Percentiles rank a stretch among this genome's conserved stretches.
Evolutionary conservation across 164 flowering plant species (phyloP).

Genomic region (Magnolia officinalis): DNA sequence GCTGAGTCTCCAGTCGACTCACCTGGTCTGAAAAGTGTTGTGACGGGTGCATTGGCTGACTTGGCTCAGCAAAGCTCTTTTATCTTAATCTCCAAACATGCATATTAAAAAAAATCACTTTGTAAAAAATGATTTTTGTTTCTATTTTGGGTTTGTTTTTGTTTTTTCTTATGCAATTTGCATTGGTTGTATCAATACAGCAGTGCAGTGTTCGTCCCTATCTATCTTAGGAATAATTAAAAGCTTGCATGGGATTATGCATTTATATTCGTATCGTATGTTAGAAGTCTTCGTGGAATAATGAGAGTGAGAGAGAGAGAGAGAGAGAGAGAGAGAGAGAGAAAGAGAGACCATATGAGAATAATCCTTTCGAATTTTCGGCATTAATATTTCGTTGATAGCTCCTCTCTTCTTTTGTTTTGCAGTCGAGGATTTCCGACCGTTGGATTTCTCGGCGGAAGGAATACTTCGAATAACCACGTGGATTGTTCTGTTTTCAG

Average conservation of each 20-base stretch:
- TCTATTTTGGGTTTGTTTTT: no score
- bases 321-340: background rate
- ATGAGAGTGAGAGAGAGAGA: constrained; percentile 10
- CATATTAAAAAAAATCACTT: no score
- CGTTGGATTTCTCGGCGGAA: constrained; percentile 7
- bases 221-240: constrained; percentile 45
- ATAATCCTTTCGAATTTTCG: constrained; percentile 25
- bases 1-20: no score
- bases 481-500: constrained; percentile 4
- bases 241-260: constrained; percentile 16
- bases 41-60: no score
- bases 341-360: constrained; percentile 10
- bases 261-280: constrained; percentile 30
- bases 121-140: no score
- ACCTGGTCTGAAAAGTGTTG: no score
- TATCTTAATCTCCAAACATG: no score
- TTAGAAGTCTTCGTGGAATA: constrained; percentile 38
- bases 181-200: constrained; percentile 40
- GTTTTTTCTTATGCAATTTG: background rate
- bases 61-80: no score
- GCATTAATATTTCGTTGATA: constrained; percentile 6
- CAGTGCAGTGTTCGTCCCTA: constrained; percentile 31
- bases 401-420: constrained; percentile 5
- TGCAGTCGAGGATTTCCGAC: constrained; percentile 11
- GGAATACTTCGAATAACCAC: background rate